These are phyloP conservation scores for Phlyctochytrium planicorne DNA, from an alignment of 192 early-diverging fungal species.

Conservation along the genomic window DNA sequence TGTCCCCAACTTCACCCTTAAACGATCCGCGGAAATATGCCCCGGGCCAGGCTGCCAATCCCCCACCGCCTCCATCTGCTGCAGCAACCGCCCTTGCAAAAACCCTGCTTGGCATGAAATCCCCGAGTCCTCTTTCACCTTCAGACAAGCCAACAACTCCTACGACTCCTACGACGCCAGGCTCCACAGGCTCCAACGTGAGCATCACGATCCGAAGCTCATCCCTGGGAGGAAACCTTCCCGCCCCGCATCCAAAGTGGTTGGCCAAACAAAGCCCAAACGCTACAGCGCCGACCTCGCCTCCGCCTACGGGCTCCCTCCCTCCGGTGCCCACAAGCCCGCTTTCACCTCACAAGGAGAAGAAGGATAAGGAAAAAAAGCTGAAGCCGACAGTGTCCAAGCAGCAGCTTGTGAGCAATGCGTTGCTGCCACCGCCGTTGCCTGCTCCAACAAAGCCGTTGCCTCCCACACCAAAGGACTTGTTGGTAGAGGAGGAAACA, in stretches of 20 bases:
- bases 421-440: background rate
- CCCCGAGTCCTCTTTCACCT: background rate
- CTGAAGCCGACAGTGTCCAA: no score
- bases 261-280: background rate
- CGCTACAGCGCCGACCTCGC: background rate
- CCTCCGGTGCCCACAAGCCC: no score
- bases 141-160: background rate
- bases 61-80: no score
- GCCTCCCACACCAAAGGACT: background rate
- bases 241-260: conserved; percentile 1
- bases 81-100: no score
- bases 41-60: no score
- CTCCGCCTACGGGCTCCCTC: no score
- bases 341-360: no score
- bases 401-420: no score
- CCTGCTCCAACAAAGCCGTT: background rate
- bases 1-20: no score
- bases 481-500: background rate
- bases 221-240: background rate
- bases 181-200: background rate
- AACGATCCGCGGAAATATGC: no score
- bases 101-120: no score
- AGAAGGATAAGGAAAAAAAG: no score
- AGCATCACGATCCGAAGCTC: background rate
- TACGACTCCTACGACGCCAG: background rate